Conservation (phyloP, 371 early-diverging fungal species). For the Apophysomyces ossiformis region DNA sequence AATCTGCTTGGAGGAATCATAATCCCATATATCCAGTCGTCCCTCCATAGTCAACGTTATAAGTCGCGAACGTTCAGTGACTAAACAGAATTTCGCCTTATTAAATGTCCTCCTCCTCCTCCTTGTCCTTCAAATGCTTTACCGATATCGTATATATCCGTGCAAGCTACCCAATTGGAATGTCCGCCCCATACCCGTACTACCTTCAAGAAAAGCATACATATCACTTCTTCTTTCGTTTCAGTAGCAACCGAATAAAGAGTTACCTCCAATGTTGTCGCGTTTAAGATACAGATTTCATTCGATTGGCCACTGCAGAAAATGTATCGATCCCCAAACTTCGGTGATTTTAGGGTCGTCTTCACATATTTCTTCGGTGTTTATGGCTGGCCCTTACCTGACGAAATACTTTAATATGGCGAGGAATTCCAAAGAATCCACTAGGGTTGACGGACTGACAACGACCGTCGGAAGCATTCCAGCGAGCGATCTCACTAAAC, state of each 20-base stretch:
- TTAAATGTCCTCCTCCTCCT: too few species aligned
- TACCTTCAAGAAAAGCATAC: constrained; percentile 35
- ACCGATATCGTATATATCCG: constrained; percentile 64
- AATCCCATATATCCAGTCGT: constrained; percentile 53
- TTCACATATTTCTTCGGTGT: neutral
- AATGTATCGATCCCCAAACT: constrained; percentile 43
- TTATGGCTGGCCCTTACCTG: constrained; percentile 20
- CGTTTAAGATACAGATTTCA: constrained; percentile 51
- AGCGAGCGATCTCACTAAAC: constrained; percentile 69
- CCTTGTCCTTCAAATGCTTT: constrained; percentile 10
- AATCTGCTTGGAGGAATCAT: constrained; percentile 45
- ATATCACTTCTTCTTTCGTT: neutral
- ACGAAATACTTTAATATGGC: constrained; percentile 48
- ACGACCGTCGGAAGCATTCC: constrained; percentile 75
- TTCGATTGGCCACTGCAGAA: constrained; percentile 52
- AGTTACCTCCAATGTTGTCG: constrained; percentile 54
- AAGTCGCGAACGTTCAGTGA: constrained; percentile 25
- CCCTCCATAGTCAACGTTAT: constrained; percentile 53
- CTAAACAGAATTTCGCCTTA: constrained; percentile 14
- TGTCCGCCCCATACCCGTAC: constrained; percentile 74
- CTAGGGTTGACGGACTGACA: constrained; percentile 65
- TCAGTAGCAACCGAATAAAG: neutral
- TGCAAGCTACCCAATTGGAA: constrained; percentile 67
- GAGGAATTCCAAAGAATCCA: constrained; percentile 65
- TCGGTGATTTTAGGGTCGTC: constrained; percentile 9